phyloP scores from a whole-genome alignment of 2,329 filamentous ascomycete species.

The Grosmannia huntii region DNA sequence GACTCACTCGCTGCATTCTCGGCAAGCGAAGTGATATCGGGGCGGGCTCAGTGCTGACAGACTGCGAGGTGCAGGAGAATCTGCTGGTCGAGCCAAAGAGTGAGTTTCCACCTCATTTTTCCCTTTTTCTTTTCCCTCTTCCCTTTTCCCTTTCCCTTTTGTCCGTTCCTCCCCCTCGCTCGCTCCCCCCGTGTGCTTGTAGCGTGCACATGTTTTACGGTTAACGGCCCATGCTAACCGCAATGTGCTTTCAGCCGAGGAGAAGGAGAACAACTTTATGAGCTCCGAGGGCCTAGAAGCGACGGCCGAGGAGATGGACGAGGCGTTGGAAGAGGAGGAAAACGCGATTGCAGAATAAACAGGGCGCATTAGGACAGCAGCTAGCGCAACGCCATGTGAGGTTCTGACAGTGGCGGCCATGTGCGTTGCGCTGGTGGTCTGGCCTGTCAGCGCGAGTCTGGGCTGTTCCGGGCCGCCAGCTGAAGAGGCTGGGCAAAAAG shows the following conservation, averaged over 20 bases:
- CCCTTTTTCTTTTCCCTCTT: too few species aligned
- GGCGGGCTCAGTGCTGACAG: conserved; percentile 66
- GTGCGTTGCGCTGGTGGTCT: background rate
- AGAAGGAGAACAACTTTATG: conserved; percentile 56
- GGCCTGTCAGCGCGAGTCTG: background rate
- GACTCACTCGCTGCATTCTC: conserved; percentile 76
- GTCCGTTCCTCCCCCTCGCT: too few species aligned
- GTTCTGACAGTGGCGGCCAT: background rate
- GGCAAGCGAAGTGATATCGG: conserved; percentile 72
- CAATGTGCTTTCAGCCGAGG: conserved; percentile 37
- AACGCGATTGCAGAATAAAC: background rate
- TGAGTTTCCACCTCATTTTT: conserved; percentile 26
- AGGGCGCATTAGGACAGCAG: background rate
- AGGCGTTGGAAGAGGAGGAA: conserved; percentile 22
- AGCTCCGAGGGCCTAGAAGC: conserved; percentile 53
- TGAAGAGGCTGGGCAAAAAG: background rate
- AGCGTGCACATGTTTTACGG: background rate
- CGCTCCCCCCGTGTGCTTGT: too few species aligned
- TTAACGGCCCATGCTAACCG: background rate
- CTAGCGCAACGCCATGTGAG: background rate
- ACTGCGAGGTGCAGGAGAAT: conserved; percentile 89
- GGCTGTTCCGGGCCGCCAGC: background rate
- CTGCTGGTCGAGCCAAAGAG: conserved; percentile 69
- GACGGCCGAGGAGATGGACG: conserved; percentile 48
- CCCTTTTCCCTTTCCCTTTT: too few species aligned